phyloP scores from a whole-genome alignment of 805 yeast species.

The Yarrowia deformans region DNA sequence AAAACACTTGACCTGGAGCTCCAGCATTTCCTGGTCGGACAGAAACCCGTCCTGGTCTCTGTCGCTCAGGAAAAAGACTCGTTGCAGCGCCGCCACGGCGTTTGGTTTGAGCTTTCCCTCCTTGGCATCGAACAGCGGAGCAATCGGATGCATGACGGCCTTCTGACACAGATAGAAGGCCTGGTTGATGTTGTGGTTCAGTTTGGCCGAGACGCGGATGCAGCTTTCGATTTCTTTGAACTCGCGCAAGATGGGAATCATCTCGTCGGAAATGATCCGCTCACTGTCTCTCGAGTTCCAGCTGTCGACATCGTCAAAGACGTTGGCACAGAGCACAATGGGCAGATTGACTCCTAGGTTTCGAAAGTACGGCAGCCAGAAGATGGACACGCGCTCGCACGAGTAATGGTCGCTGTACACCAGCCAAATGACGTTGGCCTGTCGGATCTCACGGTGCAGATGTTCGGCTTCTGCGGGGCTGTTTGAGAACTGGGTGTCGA shows the following conservation, averaged over 20 bases:
- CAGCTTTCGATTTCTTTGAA: conserved; percentile 95
- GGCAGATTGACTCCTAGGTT: conserved; percentile 94
- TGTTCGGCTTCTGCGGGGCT: conserved; percentile 62
- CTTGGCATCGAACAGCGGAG: conserved; percentile 93
- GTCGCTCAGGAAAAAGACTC: conserved; percentile 86
- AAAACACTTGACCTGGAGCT: conserved; percentile 78
- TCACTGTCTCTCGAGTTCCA: conserved; percentile 54
- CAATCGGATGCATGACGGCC: conserved; percentile 89
- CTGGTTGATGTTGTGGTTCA: conserved; percentile 84
- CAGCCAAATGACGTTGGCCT: conserved; percentile 92
- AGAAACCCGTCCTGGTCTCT: conserved; percentile 88
- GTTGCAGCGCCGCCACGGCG: conserved; percentile 74
- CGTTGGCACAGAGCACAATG: conserved; percentile 87
- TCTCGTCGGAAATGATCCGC: conserved; percentile 70
- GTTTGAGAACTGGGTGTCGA: conserved; percentile 69
- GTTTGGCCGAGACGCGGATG: conserved; percentile 84
- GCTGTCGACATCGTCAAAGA: conserved; percentile 59
- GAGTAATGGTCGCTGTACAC: conserved; percentile 94
- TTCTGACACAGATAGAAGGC: conserved; percentile 92
- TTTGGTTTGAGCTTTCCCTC: conserved; percentile 81
- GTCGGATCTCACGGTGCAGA: conserved; percentile 75
- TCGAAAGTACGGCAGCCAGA: conserved; percentile 94
- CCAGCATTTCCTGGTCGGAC: conserved; percentile 71
- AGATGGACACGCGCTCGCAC: conserved; percentile 86
- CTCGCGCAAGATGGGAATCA: conserved; percentile 83